Percentiles rank a stretch among this genome's conserved stretches.
phyloP scores from a whole-genome alignment of 2,329 filamentous ascomycete genomes.

The Cercospora zeae-maydis region DNA sequence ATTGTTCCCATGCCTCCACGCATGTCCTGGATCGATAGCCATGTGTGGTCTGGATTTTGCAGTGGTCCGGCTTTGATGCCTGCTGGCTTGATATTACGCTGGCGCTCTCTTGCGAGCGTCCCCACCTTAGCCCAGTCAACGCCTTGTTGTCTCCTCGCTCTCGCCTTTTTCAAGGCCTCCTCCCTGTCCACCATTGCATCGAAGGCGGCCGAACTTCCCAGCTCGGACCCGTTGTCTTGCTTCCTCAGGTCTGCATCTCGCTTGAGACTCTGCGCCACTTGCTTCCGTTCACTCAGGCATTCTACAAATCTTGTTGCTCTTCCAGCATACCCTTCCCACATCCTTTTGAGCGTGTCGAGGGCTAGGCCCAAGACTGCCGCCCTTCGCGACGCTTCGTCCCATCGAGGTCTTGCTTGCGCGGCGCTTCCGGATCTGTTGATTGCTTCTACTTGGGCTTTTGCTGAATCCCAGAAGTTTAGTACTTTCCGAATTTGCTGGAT shows the following conservation, averaged over 20 bases:
- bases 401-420: background rate
- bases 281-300: background rate
- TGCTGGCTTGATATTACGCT: background rate
- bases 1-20: constrained; percentile 9
- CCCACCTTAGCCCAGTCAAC: background rate
- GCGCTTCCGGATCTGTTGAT: background rate
- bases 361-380: background rate
- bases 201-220: background rate
- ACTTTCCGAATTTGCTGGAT: background rate
- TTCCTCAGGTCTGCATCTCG: background rate
- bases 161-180: background rate
- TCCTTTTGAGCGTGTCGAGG: background rate
- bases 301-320: background rate
- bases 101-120: background rate
- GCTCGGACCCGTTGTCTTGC: background rate
- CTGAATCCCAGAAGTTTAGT: background rate
- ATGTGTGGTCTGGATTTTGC: background rate
- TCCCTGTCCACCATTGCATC: background rate
- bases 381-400: background rate
- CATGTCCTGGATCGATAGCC: background rate
- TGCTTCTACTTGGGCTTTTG: background rate
- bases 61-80: background rate
- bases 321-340: background rate
- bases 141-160: background rate
- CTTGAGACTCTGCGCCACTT: background rate